Base-by-base conservation (phyloP, 1,284 basidiomycete species). In the Pterulicium gracile region DNA sequence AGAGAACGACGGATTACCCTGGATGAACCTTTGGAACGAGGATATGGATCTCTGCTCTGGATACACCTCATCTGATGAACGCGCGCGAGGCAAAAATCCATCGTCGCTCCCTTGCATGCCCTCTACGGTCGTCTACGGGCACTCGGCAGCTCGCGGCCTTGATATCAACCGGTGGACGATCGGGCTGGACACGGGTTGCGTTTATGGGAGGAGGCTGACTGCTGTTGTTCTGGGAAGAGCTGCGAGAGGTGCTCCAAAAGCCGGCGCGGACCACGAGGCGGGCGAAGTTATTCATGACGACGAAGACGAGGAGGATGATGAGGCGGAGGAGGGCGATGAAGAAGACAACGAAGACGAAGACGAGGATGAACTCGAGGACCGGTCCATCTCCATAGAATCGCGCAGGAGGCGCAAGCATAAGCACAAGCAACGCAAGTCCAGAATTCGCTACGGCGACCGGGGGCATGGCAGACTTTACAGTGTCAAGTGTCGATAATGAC, bases 101-200 rank as follows among this genome's bases (percentile, higher is more conserved):
- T 46, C 55, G n/a, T 43, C 51, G 2, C 57, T 83, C 4, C 74
- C 75, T 2, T 92, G 89, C 57, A 74, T 77, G 53, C 86, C 88
- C 2, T 72, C 80, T 1, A 85, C 75, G 20, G 77, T 89, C n/a
- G 64, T 93, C 4, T 93, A 91, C 58, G 90, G 88, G 0, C 90
- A 92, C 56, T 73, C 84, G 3, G 88, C 89, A 3, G 65, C 72
- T 2, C 68, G 85, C 17, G 85, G 85, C 14, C 67, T 92, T 5
- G 86, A 91, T 57, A 63, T 88, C 54, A 81, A 84, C 52, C 69
- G 81, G 22, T 91, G 84, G 81, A 77, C 79, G 1, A 66, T 89
- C 50, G 90, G 89, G 1, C 60, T 92, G 32, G 90, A 94, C 59
- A 75, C 83, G 0, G 89, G 87, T 4, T 93, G 89, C 56, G 81